Evolutionary conservation across 2,329 filamentous ascomycete species (phyloP).

Genomic region (Hymenoscyphus infarciens): DNA sequence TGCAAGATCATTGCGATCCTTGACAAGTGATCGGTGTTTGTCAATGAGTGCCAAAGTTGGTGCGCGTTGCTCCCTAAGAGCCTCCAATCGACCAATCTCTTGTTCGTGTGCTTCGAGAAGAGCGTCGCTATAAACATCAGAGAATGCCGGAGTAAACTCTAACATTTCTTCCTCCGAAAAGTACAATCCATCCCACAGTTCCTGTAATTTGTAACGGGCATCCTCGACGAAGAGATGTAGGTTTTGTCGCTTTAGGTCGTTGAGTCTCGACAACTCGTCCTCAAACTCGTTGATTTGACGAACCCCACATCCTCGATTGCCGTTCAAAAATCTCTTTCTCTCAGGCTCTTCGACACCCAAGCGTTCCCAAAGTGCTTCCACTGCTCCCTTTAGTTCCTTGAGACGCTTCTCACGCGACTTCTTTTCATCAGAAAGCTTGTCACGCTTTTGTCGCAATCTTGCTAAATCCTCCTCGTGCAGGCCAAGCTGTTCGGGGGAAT

Average conservation of each 20-base stretch:
- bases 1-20: conserved; percentile 83
- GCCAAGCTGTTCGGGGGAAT: conserved; percentile 89
- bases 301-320: conserved; percentile 86
- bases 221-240: conserved; percentile 95
- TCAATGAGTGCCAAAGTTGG: conserved; percentile 82
- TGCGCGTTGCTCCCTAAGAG: conserved; percentile 79
- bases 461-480: conserved; percentile 82
- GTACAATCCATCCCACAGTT: conserved; percentile 91
- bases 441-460: conserved; percentile 68
- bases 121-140: conserved; percentile 94
- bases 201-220: conserved; percentile 82
- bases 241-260: conserved; percentile 92
- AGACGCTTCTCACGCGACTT: conserved; percentile 71
- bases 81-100: conserved; percentile 79
- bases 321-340: conserved; percentile 78
- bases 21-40: conserved; percentile 74
- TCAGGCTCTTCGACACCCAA: conserved; percentile 80
- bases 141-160: conserved; percentile 94
- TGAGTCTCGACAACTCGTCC: conserved; percentile 79
- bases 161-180: conserved; percentile 98
- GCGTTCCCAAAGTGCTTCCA: conserved; percentile 88
- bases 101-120: conserved; percentile 91
- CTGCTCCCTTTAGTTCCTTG: conserved; percentile 68
- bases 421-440: conserved; percentile 87
- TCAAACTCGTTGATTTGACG: conserved; percentile 95